Evolutionary conservation across 139 green algal species (phyloP), one percentile per base, ranked within the genome.

Genomic region (Chlorella ohadii): DNA sequence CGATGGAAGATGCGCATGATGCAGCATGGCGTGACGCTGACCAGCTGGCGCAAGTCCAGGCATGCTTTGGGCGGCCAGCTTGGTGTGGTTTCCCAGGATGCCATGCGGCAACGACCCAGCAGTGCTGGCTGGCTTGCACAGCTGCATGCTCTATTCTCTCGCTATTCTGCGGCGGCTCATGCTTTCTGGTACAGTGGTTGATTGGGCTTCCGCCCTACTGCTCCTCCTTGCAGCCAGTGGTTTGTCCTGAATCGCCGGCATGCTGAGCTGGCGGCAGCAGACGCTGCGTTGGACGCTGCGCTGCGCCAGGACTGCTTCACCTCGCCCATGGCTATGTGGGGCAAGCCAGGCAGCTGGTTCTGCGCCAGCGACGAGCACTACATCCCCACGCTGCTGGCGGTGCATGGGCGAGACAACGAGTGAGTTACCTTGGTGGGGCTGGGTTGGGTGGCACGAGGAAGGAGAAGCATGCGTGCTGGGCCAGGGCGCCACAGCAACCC

Each of bases 361-460:
- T 88, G 84, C 31, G 78, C 81, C 3, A 76, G 63, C 31, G 79
- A 80, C 85, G 85, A 83, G 78, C 88, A 92, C 82, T 90, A 90
- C 72, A 82, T 90, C 15, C 85, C 88, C 17, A 89, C 78, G 38
- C 77, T 90, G 55, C 72, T 92, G 65, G 86, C 88, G 3, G 51
- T 47, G n/a, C 25, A 55, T 72, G 34, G 71, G 65, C 25, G 85
- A 84, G 23, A 59, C 88, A 19, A 86, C 87, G 41, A 88, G 81
- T 2, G 78, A 59, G 51, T 2, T 11, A 11, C 6, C 44, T 55
- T 6, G 44, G 44, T 55, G 44, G 6, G 44, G 44, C 7, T 55
- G 44, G 6, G 44, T 6, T 55, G 6, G 44, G 6, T 6, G 44
- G 44, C 11, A n/a, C n/a, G n/a, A n/a, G n/a, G n/a, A n/a, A n/a